Evolutionary conservation across 2,329 filamentous ascomycete species (phyloP).

Genomic region (Ophiocordyceps camponoti-floridani): DNA sequence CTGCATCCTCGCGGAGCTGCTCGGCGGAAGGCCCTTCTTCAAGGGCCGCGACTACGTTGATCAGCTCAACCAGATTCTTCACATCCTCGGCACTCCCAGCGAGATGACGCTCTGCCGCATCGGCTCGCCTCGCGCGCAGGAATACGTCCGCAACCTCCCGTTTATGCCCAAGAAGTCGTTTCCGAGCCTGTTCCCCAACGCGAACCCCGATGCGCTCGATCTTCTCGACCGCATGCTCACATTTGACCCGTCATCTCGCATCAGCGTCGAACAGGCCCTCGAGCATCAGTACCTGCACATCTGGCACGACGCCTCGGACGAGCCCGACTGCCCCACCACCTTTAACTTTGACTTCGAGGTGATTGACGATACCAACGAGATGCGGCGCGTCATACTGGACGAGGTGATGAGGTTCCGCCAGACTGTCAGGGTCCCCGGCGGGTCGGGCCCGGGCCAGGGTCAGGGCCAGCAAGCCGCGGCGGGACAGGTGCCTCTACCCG

Average conservation of each 20-base stretch:
- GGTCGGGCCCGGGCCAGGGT: conserved; percentile 12
- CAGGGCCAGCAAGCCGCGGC: conserved; percentile 18
- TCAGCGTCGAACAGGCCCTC: conserved; percentile 85
- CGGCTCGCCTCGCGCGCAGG: conserved; percentile 85
- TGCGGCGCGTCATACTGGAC: conserved; percentile 95
- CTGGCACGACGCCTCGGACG: conserved; percentile 95
- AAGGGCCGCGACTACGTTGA: conserved; percentile 98
- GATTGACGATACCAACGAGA: conserved; percentile 84
- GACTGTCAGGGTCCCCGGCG: conserved; percentile 31
- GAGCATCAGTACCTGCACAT: conserved; percentile 95
- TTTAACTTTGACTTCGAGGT: conserved; percentile 99
- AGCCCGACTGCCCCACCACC: conserved; percentile 79
- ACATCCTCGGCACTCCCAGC: conserved; percentile 92
- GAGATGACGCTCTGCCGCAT: conserved; percentile 89
- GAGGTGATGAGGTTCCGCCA: conserved; percentile 79
- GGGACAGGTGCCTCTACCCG: conserved; percentile 33
- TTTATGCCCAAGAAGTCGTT: conserved; percentile 91
- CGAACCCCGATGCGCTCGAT: conserved; percentile 90
- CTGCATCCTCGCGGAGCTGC: conserved; percentile 88
- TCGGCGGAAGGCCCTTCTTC: conserved; percentile 95
- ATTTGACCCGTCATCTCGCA: conserved; percentile 85
- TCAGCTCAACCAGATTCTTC: conserved; percentile 96
- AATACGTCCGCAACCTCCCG: conserved; percentile 93
- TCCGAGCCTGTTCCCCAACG: conserved; percentile 73
- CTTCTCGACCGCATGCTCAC: conserved; percentile 94